Conservation (phyloP, 2,329 filamentous ascomycete species). For the Phoma sp. region DNA sequence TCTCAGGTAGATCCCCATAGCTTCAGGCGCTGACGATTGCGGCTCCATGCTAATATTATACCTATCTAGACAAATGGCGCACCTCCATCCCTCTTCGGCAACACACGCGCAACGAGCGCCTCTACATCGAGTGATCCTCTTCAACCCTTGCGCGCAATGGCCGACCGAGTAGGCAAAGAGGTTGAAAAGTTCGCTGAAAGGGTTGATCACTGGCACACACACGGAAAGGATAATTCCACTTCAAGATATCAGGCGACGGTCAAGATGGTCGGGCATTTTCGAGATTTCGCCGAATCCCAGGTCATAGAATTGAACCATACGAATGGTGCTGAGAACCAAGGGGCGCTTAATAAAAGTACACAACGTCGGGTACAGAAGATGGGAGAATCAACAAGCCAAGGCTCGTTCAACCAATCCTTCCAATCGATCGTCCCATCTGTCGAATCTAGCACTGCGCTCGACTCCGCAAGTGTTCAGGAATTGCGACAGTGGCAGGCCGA, state of each 20-base stretch:
- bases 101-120: constrained; percentile 25
- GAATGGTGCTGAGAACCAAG: constrained; percentile 49
- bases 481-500: constrained; percentile 78
- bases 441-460: constrained; percentile 24
- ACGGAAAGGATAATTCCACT: constrained; percentile 34
- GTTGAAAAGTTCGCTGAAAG: constrained; percentile 86
- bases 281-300: constrained; percentile 60
- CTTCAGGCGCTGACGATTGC: neutral
- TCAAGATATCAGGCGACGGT: constrained; percentile 63
- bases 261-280: constrained; percentile 51
- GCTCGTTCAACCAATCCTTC: constrained; percentile 27
- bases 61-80: constrained; percentile 19
- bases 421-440: constrained; percentile 26
- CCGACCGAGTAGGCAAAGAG: constrained; percentile 76
- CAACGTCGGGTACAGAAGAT: constrained; percentile 44
- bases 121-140: constrained; percentile 53
- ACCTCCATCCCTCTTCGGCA: constrained; percentile 20
- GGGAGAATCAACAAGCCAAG: constrained; percentile 27
- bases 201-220: constrained; percentile 72
- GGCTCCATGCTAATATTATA: neutral
- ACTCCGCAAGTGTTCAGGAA: constrained; percentile 55
- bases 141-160: constrained; percentile 68
- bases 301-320: constrained; percentile 56
- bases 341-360: constrained; percentile 39
- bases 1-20: constrained; percentile 31